Conservation (phyloP, 306 rosid genomes). For the Hippophae tibetana region DNA sequence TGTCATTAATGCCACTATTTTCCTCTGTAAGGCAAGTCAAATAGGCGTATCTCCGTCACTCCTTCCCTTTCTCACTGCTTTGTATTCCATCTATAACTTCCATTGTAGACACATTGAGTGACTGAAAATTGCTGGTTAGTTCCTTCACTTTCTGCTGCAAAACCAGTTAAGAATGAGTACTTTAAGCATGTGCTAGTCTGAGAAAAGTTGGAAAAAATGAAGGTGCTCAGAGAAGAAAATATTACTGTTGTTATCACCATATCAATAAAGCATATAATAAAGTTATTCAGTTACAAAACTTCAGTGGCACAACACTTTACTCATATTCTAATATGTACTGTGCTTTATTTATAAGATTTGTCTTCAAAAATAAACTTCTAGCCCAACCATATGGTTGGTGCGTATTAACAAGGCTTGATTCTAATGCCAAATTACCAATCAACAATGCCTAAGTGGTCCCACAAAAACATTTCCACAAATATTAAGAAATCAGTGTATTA, state of each 20-base stretch:
- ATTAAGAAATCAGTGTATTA: too few species aligned
- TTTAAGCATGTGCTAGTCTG: neutral
- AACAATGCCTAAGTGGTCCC: too few species aligned
- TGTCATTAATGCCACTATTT: neutral
- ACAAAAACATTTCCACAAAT: too few species aligned
- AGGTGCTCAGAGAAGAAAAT: neutral
- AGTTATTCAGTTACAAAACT: constrained; percentile 1
- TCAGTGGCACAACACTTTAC: constrained; percentile 22
- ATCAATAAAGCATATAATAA: constrained; percentile 23
- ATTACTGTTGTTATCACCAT: neutral
- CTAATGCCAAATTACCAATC: too few species aligned
- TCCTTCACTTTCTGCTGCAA: constrained; percentile 45
- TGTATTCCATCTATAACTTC: constrained; percentile 28
- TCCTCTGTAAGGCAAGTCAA: constrained; percentile 5
- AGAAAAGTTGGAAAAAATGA: neutral
- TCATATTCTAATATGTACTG: neutral
- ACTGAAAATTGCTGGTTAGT: constrained; percentile 36
- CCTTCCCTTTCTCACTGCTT: constrained; percentile 25
- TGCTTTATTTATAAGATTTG: too few species aligned
- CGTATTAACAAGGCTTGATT: too few species aligned
- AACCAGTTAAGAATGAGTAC: neutral
- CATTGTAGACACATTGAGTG: constrained; percentile 32
- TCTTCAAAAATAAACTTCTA: too few species aligned
- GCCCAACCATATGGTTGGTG: too few species aligned
- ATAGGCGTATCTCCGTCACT: constrained; percentile 16